Percentiles rank a stretch among this genome's conserved stretches.
Conservation (phyloP, 345 rosid species). For the Mercurialis annua region DNA sequence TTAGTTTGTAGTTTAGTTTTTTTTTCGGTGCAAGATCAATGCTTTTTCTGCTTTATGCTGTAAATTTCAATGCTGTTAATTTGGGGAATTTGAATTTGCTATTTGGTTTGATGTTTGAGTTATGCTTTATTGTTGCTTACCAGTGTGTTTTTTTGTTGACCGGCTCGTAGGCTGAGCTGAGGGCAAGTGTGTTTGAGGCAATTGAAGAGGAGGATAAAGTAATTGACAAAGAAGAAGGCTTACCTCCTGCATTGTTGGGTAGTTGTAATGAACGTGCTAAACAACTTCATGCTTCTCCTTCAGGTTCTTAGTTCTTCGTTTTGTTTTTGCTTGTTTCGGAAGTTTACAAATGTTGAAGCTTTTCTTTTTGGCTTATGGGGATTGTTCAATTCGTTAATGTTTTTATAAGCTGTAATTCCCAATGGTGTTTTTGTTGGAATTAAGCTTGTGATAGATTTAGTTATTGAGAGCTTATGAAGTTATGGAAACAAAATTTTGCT, state of each 20-base stretch:
- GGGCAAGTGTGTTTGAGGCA: constrained; percentile 97
- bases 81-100: background rate
- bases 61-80: background rate
- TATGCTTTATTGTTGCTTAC: background rate
- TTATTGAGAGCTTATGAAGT: background rate
- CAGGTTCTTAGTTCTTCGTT: constrained; percentile 47
- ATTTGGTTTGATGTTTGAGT: background rate
- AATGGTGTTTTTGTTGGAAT: background rate
- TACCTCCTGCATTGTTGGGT: constrained; percentile 89
- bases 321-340: background rate
- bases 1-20: constrained; percentile 5
- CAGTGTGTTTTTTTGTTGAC: background rate
- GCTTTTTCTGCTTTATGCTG: background rate
- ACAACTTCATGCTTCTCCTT: constrained; percentile 88
- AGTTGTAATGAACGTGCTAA: constrained; percentile 93
- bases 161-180: constrained; percentile 72
- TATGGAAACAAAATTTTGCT: constrained; percentile 1
- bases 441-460: background rate
- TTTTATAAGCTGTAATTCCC: background rate
- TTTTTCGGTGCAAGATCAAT: background rate
- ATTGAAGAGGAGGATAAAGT: constrained; percentile 93
- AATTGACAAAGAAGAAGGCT: constrained; percentile 65
- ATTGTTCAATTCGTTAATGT: background rate
- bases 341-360: background rate
- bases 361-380: background rate